A percentile compares a stretch with the other conserved stretches of the same genome.
These are phyloP conservation scores for Raddia guianensis DNA, from an alignment of 176 grass and related monocot genomes.

Conservation along the genomic window DNA sequence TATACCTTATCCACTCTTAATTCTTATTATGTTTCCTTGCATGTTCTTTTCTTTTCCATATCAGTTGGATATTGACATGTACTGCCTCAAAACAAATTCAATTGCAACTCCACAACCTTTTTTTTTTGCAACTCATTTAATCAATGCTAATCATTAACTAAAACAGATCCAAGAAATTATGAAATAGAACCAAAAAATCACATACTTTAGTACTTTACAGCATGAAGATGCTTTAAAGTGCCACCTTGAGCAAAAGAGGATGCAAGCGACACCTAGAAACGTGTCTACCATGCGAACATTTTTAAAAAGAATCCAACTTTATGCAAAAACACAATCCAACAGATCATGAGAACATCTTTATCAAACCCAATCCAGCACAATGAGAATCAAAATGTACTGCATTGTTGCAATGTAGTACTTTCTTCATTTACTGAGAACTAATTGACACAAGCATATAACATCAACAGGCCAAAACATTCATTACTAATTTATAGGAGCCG, in stretches of 20 bases:
- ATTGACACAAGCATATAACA: background rate
- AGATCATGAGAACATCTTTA: background rate
- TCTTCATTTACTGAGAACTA: background rate
- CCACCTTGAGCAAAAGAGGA: slow-evolving; percentile 15
- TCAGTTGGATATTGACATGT: background rate
- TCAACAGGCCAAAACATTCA: background rate
- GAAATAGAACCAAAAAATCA: background rate
- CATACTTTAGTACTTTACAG: slow-evolving; percentile 10
- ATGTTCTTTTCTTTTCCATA: background rate
- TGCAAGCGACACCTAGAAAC: slow-evolving; percentile 32
- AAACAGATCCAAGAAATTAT: background rate
- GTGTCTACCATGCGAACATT: background rate
- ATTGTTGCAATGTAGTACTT: background rate
- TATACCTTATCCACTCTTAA: background rate
- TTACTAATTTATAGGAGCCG: background rate
- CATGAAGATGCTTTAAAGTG: slow-evolving; percentile 22
- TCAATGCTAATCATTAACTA: slow-evolving; percentile 11
- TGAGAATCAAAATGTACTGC: slow-evolving; percentile 10
- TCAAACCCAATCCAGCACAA: background rate
- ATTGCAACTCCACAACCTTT: background rate
- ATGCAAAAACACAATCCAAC: background rate
- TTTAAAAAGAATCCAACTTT: background rate
- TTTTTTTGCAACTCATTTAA: slow-evolving; percentile 6
- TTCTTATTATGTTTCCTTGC: background rate
- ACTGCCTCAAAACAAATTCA: background rate